phyloP scores from a whole-genome alignment of 352 stramenopile species.

The Globisporangium canariense region DNA sequence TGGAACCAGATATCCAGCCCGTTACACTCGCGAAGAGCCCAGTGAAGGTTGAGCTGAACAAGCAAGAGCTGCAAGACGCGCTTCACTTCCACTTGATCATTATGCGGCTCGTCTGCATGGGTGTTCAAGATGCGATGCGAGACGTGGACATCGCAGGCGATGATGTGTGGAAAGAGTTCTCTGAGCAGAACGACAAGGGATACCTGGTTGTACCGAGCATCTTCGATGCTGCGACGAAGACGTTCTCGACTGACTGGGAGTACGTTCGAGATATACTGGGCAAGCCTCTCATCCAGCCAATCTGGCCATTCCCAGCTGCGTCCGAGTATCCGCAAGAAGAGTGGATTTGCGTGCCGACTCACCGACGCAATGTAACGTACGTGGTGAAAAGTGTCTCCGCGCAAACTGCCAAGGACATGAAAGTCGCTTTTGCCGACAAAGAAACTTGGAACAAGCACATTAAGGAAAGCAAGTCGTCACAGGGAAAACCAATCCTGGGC shows the following conservation, averaged over 20 bases:
- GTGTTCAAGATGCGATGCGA: slow-evolving; percentile 63
- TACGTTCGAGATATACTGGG: slow-evolving; percentile 60
- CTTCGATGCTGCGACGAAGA: slow-evolving; percentile 1
- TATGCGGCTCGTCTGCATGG: slow-evolving; percentile 80
- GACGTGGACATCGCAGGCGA: slow-evolving; percentile 59
- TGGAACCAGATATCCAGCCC: slow-evolving; percentile 53
- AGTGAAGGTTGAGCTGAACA: slow-evolving; percentile 40
- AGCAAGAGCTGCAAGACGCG: slow-evolving; percentile 49
- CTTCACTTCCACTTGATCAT: slow-evolving; percentile 77
- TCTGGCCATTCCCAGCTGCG: slow-evolving; percentile 54
- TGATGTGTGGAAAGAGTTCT: slow-evolving; percentile 79
- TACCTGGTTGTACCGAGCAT: slow-evolving; percentile 76
- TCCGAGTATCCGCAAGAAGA: slow-evolving; percentile 30
- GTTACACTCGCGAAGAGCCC: slow-evolving; percentile 59
- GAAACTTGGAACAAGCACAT: slow-evolving; percentile 45
- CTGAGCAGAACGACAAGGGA: slow-evolving; percentile 84
- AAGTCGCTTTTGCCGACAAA: slow-evolving; percentile 43
- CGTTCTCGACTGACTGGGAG: slow-evolving; percentile 51
- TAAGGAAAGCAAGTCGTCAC: slow-evolving; percentile 61
- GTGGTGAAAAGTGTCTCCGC: slow-evolving; percentile 42
- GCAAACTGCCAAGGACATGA: slow-evolving; percentile 43
- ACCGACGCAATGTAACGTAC: slow-evolving; percentile 72
- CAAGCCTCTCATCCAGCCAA: slow-evolving; percentile 56
- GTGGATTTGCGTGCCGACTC: slow-evolving; percentile 72
- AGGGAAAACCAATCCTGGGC: slow-evolving; percentile 72